Percentiles rank a stretch among this genome's conserved stretches.
Conservation (phyloP, 2,329 filamentous ascomycete genomes). For the Apiospora marii region DNA sequence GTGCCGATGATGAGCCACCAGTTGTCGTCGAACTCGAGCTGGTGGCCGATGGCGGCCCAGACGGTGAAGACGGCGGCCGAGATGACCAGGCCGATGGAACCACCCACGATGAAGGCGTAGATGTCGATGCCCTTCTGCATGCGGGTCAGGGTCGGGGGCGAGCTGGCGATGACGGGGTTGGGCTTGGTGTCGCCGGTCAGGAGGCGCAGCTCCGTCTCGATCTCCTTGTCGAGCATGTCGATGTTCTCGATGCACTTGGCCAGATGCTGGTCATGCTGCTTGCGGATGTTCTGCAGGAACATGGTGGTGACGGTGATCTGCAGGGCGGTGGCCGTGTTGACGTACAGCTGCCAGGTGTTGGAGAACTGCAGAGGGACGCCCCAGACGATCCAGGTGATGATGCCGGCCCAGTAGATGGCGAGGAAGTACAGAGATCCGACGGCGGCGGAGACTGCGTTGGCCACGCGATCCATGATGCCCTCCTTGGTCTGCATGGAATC, state of each 20-base stretch:
- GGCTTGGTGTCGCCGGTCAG: slow-evolving; percentile 43
- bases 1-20: slow-evolving; percentile 59
- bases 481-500: slow-evolving; percentile 39
- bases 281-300: slow-evolving; percentile 49
- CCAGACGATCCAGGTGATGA: slow-evolving; percentile 45
- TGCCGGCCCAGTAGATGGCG: slow-evolving; percentile 45
- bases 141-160: slow-evolving; percentile 41
- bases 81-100: slow-evolving; percentile 48
- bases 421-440: slow-evolving; percentile 43
- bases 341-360: slow-evolving; percentile 49
- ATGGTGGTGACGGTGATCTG: slow-evolving; percentile 49
- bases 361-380: slow-evolving; percentile 41
- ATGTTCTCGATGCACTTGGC: slow-evolving; percentile 43
- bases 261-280: slow-evolving; percentile 45
- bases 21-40: slow-evolving; percentile 49
- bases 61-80: slow-evolving; percentile 45
- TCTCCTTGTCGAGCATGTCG: slow-evolving; percentile 43
- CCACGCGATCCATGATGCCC: slow-evolving; percentile 41
- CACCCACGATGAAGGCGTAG: slow-evolving; percentile 52
- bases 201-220: slow-evolving; percentile 44
- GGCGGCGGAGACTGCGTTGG: slow-evolving; percentile 35
- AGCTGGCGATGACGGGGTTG: slow-evolving; percentile 44
- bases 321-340: slow-evolving; percentile 53
- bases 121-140: slow-evolving; percentile 50
- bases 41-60: slow-evolving; percentile 49